Evolutionary conservation across 164 flowering plant species (phyloP).

Genomic region (Aristolochia contorta): DNA sequence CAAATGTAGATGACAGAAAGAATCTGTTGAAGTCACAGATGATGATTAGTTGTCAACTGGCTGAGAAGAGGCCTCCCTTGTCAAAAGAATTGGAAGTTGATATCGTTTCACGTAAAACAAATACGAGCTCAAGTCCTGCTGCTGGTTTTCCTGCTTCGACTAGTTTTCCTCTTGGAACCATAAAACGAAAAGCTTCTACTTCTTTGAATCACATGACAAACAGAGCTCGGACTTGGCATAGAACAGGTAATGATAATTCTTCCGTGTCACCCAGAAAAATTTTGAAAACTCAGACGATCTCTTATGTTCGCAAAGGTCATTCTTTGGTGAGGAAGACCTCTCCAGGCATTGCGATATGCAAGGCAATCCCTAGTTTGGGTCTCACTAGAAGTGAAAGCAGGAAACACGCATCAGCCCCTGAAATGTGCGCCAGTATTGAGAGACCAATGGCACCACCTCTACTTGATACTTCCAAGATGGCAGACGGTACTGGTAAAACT

Average conservation of each 20-base stretch:
- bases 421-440: neutral
- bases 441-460: constrained; percentile 2
- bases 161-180: neutral
- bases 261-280: constrained; percentile 12
- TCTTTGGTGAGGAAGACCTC: constrained; percentile 64
- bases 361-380: neutral
- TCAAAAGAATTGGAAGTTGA: no score
- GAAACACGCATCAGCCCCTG: neutral
- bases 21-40: no score
- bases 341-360: constrained; percentile 21
- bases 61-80: no score
- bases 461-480: neutral
- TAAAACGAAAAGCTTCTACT: neutral
- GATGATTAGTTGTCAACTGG: no score
- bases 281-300: constrained; percentile 23
- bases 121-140: neutral
- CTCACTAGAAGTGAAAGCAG: neutral
- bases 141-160: neutral
- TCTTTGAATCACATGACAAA: constrained; percentile 4
- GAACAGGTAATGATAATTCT: constrained; percentile 26
- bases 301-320: constrained; percentile 85
- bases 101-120: no score
- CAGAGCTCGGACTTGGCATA: constrained; percentile 67
- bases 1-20: no score
- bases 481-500: neutral